These are phyloP conservation scores for Boletus eberwhitei DNA, from an alignment of 768 basidiomycete genomes.

Conservation along the genomic window DNA sequence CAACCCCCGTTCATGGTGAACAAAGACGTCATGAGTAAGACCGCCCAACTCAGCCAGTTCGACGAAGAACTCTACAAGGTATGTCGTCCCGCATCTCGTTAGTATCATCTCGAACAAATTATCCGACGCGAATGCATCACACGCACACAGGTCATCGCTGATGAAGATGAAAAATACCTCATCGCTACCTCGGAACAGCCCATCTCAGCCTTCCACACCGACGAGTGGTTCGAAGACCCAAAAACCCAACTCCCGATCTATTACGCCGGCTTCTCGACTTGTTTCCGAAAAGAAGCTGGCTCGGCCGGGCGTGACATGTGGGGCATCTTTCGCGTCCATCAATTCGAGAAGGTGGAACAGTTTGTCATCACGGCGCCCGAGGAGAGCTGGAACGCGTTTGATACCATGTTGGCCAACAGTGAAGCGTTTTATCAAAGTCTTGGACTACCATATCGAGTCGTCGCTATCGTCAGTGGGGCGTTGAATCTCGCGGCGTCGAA, in stretches of 20 bases:
- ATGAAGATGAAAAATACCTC: conserved; percentile 95
- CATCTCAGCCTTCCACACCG: conserved; percentile 91
- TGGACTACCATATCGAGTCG: conserved; percentile 86
- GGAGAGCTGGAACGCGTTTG: conserved; percentile 92
- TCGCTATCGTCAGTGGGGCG: conserved; percentile 94
- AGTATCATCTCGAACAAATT: neutral
- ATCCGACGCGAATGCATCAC: neutral
- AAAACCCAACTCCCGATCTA: conserved; percentile 87
- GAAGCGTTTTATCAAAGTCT: conserved; percentile 97
- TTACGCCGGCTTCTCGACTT: conserved; percentile 89
- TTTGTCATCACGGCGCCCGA: conserved; percentile 94
- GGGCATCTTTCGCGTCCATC: conserved; percentile 99
- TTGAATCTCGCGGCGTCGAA: conserved; percentile 95
- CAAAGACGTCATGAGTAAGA: conserved; percentile 96
- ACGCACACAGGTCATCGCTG: conserved; percentile 64
- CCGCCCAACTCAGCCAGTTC: conserved; percentile 96
- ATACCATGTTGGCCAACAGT: conserved; percentile 83
- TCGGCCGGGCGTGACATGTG: conserved; percentile 97
- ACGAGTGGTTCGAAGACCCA: conserved; percentile 97
- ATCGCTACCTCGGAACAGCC: conserved; percentile 99
- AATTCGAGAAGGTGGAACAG: conserved; percentile 99
- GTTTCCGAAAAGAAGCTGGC: conserved; percentile 99
- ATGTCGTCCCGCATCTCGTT: conserved; percentile 9
- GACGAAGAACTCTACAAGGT: conserved; percentile 99
- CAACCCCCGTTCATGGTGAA: conserved; percentile 99